These are phyloP conservation scores for Posidonia oceanica DNA, from an alignment of 116 monocot genomes.

Conservation along the genomic window DNA sequence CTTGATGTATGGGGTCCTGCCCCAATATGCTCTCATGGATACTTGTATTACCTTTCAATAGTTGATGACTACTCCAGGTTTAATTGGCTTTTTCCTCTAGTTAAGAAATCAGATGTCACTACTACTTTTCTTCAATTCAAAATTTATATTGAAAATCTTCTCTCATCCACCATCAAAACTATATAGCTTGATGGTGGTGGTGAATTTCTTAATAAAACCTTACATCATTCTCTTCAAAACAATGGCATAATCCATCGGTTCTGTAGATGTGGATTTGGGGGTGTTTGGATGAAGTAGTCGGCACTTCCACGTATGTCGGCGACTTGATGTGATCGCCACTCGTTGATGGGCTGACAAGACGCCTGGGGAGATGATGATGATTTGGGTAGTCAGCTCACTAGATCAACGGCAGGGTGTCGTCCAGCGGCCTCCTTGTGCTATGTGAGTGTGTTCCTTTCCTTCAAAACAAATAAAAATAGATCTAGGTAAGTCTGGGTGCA, in stretches of 20 bases:
- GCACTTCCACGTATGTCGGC: too few relatives aligned
- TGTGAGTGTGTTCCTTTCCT: too few relatives aligned
- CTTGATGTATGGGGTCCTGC: neutral
- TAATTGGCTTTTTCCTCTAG: neutral
- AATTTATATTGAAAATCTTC: neutral
- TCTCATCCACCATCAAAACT: neutral
- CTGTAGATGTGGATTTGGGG: too few relatives aligned
- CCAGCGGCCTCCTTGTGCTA: too few relatives aligned
- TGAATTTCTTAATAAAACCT: neutral
- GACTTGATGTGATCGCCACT: too few relatives aligned
- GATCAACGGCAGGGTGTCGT: too few relatives aligned
- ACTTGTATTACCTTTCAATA: neutral
- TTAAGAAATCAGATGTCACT: neutral
- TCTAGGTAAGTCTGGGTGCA: too few relatives aligned
- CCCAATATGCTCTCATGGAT: neutral
- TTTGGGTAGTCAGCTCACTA: too few relatives aligned
- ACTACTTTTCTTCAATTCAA: neutral
- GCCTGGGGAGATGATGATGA: too few relatives aligned
- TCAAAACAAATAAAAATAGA: too few relatives aligned
- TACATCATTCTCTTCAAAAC: neutral
- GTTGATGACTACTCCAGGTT: neutral
- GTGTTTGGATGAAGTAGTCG: too few relatives aligned
- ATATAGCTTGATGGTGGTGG: neutral
- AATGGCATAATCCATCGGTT: neutral
- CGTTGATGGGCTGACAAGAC: too few relatives aligned